A percentile compares a stretch with the other conserved stretches of the same genome.
Evolutionary conservation across 495 filamentous ascomycete species (phyloP).

Genomic region (Trichoderma orchidacearum): DNA sequence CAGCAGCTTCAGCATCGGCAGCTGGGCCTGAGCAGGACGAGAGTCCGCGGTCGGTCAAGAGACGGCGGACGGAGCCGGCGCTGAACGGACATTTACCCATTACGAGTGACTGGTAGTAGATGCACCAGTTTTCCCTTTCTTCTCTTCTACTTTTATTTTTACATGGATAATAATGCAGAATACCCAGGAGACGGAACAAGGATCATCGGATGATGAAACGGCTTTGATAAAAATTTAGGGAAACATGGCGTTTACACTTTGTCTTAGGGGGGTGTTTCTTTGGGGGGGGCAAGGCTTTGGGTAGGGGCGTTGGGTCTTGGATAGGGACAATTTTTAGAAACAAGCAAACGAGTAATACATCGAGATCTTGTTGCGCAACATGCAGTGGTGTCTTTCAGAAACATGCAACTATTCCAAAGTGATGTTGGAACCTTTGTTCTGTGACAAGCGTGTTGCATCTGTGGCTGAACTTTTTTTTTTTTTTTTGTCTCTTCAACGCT

Average conservation of each 20-base stretch:
- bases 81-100: background rate
- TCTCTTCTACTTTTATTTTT: no score
- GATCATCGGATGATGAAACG: background rate
- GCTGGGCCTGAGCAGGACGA: background rate
- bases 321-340: background rate
- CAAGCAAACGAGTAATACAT: background rate
- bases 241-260: background rate
- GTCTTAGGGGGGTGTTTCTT: no score
- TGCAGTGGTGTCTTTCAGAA: no score
- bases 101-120: background rate
- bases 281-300: background rate
- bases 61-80: background rate
- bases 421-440: background rate
- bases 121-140: no score
- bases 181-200: background rate
- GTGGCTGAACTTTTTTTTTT: background rate
- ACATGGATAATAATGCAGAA: background rate
- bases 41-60: background rate
- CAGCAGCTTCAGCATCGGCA: background rate
- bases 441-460: background rate
- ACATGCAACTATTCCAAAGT: background rate
- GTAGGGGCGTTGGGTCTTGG: background rate
- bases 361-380: background rate
- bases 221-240: background rate
- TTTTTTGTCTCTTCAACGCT: background rate